These are phyloP conservation scores for Amanita thiersii DNA, from an alignment of 768 basidiomycete species.

Conservation along the genomic window DNA sequence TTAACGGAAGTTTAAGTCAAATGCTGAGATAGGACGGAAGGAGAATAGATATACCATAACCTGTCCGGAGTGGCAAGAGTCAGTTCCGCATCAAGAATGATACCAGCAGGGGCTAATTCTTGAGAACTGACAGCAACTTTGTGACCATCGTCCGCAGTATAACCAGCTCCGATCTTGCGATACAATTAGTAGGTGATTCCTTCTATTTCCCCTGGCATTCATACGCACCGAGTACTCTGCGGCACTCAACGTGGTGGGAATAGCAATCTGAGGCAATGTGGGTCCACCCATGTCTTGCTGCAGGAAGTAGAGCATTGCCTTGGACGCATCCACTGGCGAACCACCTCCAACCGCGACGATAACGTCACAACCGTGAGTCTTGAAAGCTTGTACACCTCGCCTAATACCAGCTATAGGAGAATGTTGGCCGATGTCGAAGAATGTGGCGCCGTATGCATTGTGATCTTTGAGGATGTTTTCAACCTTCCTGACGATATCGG, in stretches of 20 bases:
- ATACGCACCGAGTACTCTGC: constrained; percentile 60
- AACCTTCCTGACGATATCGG: constrained; percentile 49
- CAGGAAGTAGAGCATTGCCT: constrained; percentile 59
- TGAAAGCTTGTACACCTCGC: constrained; percentile 46
- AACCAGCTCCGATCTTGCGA: constrained; percentile 56
- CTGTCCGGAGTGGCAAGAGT: constrained; percentile 66
- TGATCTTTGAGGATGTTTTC: constrained; percentile 47
- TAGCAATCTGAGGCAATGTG: constrained; percentile 60
- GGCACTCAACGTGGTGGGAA: constrained; percentile 77
- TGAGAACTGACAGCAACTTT: constrained; percentile 53
- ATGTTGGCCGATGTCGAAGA: constrained; percentile 68
- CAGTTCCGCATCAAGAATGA: constrained; percentile 73
- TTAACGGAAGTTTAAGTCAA: constrained; percentile 15
- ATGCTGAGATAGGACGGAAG: background rate
- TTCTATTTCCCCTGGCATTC: background rate
- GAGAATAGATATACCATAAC: constrained; percentile 44
- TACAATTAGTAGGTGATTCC: constrained; percentile 3
- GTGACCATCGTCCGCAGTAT: constrained; percentile 57
- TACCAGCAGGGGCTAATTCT: constrained; percentile 57
- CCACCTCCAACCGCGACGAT: constrained; percentile 75
- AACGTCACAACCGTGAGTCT: constrained; percentile 50
- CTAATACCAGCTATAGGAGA: constrained; percentile 60
- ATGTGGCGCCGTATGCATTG: constrained; percentile 58
- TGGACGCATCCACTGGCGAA: constrained; percentile 72
- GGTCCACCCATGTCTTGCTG: constrained; percentile 47